Evolutionary conservation across 441 rosid species (phyloP).

Genomic region (Croton laevigatus): DNA sequence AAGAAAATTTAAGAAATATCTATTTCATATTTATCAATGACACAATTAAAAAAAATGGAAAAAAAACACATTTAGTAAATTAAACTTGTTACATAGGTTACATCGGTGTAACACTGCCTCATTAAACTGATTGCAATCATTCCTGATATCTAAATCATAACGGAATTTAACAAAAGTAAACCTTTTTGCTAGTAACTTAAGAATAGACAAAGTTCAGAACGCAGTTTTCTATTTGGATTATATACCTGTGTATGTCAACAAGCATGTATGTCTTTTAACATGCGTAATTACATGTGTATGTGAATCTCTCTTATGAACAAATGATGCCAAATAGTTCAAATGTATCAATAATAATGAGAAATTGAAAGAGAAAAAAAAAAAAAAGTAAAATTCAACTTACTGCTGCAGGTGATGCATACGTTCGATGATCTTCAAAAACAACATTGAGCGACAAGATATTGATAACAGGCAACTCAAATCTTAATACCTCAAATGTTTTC

Average conservation of each 20-base stretch:
- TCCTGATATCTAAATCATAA: not conserved
- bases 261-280: not conserved
- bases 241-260: not conserved
- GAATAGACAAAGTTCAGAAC: not conserved
- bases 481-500: slow-evolving; percentile 72
- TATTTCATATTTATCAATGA: too few species aligned
- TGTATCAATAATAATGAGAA: not conserved
- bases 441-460: slow-evolving; percentile 76
- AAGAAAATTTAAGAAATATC: too few species aligned
- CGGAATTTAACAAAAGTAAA: not conserved
- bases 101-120: not conserved
- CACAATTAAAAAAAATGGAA: too few species aligned
- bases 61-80: not conserved
- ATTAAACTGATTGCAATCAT: not conserved
- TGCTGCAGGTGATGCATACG: slow-evolving; percentile 78
- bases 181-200: not conserved
- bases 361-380: slow-evolving; percentile 1
- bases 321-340: not conserved
- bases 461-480: slow-evolving; percentile 78
- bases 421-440: slow-evolving; percentile 89
- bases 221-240: not conserved
- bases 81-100: not conserved
- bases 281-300: not conserved
- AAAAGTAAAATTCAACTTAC: slow-evolving; percentile 52
- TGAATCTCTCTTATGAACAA: not conserved